Evolutionary conservation across 129 eudicot genomes (phyloP).

Genomic region (Heracleum sosnowskyi): DNA sequence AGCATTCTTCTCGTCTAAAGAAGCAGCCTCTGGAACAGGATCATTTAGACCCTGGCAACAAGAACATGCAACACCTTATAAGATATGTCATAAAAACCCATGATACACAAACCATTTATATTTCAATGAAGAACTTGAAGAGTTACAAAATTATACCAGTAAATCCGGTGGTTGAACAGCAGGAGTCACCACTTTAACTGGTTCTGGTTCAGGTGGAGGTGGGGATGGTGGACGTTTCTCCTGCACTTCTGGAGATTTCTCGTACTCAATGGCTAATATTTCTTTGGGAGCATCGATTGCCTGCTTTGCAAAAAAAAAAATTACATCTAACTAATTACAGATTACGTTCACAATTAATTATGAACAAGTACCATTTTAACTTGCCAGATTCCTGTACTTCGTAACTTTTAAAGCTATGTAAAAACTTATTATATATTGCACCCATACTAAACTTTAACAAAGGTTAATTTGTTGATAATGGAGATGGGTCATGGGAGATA

Average conservation of each 20-base stretch:
- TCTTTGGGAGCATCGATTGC: constrained; percentile 39
- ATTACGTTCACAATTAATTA: background rate
- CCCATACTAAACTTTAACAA: background rate
- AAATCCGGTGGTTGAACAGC: constrained; percentile 67
- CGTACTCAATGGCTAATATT: constrained; percentile 55
- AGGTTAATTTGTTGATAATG: too few species aligned
- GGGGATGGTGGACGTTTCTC: constrained; percentile 46
- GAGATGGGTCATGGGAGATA: background rate
- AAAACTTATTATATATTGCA: background rate
- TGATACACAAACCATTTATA: background rate
- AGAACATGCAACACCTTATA: constrained; percentile 8
- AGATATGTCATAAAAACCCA: background rate
- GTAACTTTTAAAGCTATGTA: too few species aligned
- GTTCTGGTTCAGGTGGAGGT: constrained; percentile 51
- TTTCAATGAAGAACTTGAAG: background rate
- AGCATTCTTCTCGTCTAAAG: constrained; percentile 78
- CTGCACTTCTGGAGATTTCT: constrained; percentile 38
- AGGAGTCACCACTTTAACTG: constrained; percentile 55
- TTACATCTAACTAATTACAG: background rate
- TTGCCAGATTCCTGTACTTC: too few species aligned
- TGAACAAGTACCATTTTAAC: too few species aligned
- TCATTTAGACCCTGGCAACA: constrained; percentile 58
- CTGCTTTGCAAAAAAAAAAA: constrained; percentile 32
- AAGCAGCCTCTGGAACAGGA: constrained; percentile 62
- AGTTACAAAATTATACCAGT: constrained; percentile 40